Evolutionary conservation across 2,329 filamentous ascomycete genomes (phyloP), one percentile per base, ranked within the genome.

Genomic region (Aureobasidium sp.): DNA sequence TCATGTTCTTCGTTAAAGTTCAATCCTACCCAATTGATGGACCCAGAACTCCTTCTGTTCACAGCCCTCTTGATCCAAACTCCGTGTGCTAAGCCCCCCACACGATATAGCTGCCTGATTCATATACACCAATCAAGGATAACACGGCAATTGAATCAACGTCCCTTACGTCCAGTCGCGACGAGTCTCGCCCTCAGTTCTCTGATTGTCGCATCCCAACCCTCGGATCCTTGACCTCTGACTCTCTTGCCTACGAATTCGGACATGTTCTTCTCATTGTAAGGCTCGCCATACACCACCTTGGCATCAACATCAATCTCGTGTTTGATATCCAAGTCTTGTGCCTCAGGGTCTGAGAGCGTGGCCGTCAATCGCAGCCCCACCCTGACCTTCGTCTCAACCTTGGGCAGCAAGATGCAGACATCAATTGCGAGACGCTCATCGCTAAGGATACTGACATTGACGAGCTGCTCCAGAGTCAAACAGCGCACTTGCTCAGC

Each of bases 251-350:
- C 72, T 65, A 94, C 70, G 66, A 89, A 91, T 61, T 90, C 87
- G n/a, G 76, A 78, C 78, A 94, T 86, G 73, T 90, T 91, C 54
- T 79, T 82, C 66, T 85, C 84, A 66, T 90, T 89, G 72, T 92
- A 91, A 63, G 82, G 80, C 74, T 93, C 89, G 0, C 90, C 90
- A 70, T 94, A 94, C 2, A 91, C 77, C 1, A 92, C 84, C 58
- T 78, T 79, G 0, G 85, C 88, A 24, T 76, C 76, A 0, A 70
- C 66, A 44, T 63, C 64, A 6, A 70, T 64, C 5, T 61, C 63
- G 1, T 81, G 78, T 6, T 74, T 75, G 27, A 88, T 75, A 15
- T 73, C 72, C 39, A 90, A 78, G 0, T 82, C 79, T 12, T 87
- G 74, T 3, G 80, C 79, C n/a, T 78, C 76, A 0, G 75, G 74